These are phyloP conservation scores for Meyerozyma elateridarum DNA, from an alignment of 1,139 yeast species.

Conservation along the genomic window DNA sequence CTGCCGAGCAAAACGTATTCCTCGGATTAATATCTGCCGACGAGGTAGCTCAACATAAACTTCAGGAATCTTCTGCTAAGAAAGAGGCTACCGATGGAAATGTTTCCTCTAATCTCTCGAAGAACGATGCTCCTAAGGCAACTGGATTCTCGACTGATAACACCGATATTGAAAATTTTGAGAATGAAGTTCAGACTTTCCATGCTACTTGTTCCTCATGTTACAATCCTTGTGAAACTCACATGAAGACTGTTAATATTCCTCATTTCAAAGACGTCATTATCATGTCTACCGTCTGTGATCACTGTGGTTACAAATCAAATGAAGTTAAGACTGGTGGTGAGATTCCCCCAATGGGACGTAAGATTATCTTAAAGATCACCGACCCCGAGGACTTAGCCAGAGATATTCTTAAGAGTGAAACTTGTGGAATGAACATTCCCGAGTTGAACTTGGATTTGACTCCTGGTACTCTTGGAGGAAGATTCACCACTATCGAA, in stretches of 20 bases:
- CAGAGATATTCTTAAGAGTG: conserved; percentile 91
- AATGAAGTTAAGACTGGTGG: conserved; percentile 99
- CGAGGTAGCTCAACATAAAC: conserved; percentile 56
- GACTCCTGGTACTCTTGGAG: conserved; percentile 96
- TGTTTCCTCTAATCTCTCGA: conserved; percentile 18
- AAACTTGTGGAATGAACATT: conserved; percentile 78
- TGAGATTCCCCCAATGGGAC: conserved; percentile 84
- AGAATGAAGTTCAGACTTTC: conserved; percentile 90
- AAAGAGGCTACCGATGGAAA: conserved; percentile 34
- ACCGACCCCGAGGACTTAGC: conserved; percentile 93
- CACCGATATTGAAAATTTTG: conserved; percentile 78
- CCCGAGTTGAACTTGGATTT: conserved; percentile 91
- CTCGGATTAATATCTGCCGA: conserved; percentile 86
- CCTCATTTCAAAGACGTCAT: conserved; percentile 98
- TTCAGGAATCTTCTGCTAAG: conserved; percentile 33
- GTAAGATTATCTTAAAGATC: conserved; percentile 64
- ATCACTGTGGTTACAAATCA: conserved; percentile 89
- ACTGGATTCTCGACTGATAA: conserved; percentile 59
- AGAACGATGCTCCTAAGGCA: conserved; percentile 42
- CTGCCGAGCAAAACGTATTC: conserved; percentile 82
- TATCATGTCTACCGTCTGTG: conserved; percentile 93
- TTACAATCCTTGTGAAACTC: conserved; percentile 75
- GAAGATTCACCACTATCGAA: conserved; percentile 94
- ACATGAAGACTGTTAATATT: conserved; percentile 93
- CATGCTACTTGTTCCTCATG: conserved; percentile 92